Evolutionary conservation across 768 basidiomycete genomes (phyloP).

Genomic region (Russula sp.): DNA sequence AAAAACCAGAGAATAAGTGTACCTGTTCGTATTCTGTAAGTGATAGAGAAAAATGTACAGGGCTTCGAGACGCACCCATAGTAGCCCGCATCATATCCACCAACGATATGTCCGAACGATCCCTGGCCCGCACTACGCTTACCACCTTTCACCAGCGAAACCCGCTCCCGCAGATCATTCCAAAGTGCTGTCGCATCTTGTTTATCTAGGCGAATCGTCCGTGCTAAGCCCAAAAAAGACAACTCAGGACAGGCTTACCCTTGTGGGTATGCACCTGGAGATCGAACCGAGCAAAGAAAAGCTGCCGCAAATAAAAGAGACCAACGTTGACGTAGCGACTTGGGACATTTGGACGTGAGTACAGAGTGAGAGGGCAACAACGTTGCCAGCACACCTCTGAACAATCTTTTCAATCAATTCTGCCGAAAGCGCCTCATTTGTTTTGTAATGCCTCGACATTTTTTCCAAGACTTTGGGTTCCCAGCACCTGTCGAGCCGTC

Average conservation of each 20-base stretch:
- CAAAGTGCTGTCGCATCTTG: constrained; percentile 75
- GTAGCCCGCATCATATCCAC: constrained; percentile 67
- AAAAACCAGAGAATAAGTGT: constrained; percentile 66
- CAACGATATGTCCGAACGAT: constrained; percentile 70
- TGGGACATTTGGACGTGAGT: background rate
- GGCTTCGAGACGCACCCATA: constrained; percentile 47
- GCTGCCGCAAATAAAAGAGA: constrained; percentile 72
- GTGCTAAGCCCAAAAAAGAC: background rate
- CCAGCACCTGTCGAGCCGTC: constrained; percentile 53
- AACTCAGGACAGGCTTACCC: constrained; percentile 33
- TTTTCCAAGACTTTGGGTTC: constrained; percentile 67
- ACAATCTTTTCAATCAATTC: constrained; percentile 77
- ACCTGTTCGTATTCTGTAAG: constrained; percentile 26
- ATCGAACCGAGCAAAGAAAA: constrained; percentile 81
- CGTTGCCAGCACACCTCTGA: constrained; percentile 48
- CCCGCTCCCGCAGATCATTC: constrained; percentile 62
- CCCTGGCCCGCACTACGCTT: constrained; percentile 64
- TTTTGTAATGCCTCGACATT: constrained; percentile 80
- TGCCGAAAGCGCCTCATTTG: constrained; percentile 59
- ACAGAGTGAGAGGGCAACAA: background rate
- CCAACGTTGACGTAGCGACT: constrained; percentile 72
- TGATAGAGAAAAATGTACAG: background rate
- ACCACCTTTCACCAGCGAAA: constrained; percentile 62
- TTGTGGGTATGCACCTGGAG: constrained; percentile 67
- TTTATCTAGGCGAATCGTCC: constrained; percentile 35